Evolutionary conservation across 139 green algal genomes (phyloP), one percentile per base, ranked within the genome.

Genomic region (Coelastrella sp.): DNA sequence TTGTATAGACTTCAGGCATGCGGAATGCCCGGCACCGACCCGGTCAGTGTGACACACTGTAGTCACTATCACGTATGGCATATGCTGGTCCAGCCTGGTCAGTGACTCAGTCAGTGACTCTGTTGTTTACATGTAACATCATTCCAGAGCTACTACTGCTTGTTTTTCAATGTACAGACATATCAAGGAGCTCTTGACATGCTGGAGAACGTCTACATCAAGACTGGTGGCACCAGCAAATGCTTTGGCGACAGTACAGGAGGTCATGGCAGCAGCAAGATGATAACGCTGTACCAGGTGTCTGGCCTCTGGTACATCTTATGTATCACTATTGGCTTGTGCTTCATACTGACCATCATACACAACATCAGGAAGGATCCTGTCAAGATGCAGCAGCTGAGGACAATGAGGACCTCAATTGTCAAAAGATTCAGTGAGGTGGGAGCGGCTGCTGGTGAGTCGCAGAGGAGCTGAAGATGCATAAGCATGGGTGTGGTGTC

Each of bases 261-360:
- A 25, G 48, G 67, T 50, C 66, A 80, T 32, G 48, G 35, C n/a
- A 80, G 32, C 34, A 51, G 80, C 9, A 32, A 67, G 21, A 67
- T 40, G 48, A 86, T 86, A 32, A 19, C 57, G 34, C 35, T 86
- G 23, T 5, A 27, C 34, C 80, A 86, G 30, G 66, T 74, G 34
- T 74, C 79, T n/a, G 79, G 79, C 43, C 48, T 85, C 30, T 85
- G 80, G 80, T 86, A 80, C 67, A 86, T 86, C 35, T 48, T 86
- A 43, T 45, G 63, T 9, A 60, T 80, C 17, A 45, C 67, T 21
- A 86, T 59, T 11, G 80, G 50, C 13, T 8, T 35, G 6, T 80
- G 50, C 35, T 80, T 80, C 6, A 5, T 86, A n/a, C 48, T 86
- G 5, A 79, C 66, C 1, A 17, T 71, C 2, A 23, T 80, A 19